Evolutionary conservation across 192 early-diverging fungal species (phyloP).

Genomic region (Coemansia sp.): DNA sequence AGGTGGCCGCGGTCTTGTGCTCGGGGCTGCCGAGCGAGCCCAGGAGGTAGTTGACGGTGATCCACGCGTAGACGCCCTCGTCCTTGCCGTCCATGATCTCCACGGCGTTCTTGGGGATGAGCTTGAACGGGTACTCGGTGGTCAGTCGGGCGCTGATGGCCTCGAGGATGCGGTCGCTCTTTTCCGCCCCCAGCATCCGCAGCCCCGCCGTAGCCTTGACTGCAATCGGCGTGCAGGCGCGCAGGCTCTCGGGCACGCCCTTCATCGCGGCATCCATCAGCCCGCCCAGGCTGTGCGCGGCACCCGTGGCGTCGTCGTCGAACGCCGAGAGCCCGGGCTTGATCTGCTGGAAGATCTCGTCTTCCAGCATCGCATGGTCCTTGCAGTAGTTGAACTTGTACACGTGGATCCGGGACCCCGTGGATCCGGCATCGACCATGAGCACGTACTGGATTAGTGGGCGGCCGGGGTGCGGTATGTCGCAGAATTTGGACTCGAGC

Average conservation of each 20-base stretch:
- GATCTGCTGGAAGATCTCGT: constrained; percentile 84
- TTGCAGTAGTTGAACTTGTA: constrained; percentile 97
- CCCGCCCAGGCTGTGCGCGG: constrained; percentile 77
- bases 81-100: constrained; percentile 94
- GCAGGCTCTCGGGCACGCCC: constrained; percentile 67
- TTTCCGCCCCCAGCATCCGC: constrained; percentile 69
- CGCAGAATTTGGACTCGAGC: constrained; percentile 61
- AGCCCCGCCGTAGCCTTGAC: constrained; percentile 97
- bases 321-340: constrained; percentile 84
- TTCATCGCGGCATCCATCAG: constrained; percentile 76
- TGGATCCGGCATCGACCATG: constrained; percentile 96
- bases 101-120: constrained; percentile 71
- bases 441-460: constrained; percentile 88
- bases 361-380: constrained; percentile 75
- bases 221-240: constrained; percentile 83
- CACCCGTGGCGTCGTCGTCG: constrained; percentile 66
- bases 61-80: constrained; percentile 99
- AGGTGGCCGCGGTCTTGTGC: constrained; percentile 77
- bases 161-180: constrained; percentile 73
- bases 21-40: constrained; percentile 59
- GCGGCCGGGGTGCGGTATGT: constrained; percentile 60
- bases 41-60: constrained; percentile 94
- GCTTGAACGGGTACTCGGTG: constrained; percentile 78
- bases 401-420: constrained; percentile 95
- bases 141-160: constrained; percentile 68